Evolutionary conservation across 2,329 filamentous ascomycete genomes (phyloP).

Genomic region (Mariannaea sp.): DNA sequence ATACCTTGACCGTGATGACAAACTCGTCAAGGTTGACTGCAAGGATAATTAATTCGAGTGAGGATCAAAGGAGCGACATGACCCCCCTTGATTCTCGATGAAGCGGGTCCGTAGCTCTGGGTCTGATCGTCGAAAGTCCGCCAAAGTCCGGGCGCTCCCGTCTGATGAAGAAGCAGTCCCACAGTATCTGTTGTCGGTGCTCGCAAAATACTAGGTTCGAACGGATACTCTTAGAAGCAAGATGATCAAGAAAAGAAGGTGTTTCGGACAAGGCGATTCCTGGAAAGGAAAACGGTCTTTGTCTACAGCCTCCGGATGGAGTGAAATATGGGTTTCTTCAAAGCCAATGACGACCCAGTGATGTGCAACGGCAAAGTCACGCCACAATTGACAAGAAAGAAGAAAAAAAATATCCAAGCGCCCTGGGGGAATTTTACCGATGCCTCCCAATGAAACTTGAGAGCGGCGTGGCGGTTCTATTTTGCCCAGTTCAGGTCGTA

Average conservation of each 20-base stretch:
- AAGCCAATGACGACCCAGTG: neutral
- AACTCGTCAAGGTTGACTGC: constrained; percentile 8
- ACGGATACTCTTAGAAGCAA: neutral
- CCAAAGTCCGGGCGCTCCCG: constrained; percentile 3
- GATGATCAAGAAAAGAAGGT: neutral
- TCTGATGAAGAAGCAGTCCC: neutral
- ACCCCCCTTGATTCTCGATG: constrained; percentile 4
- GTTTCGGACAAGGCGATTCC: neutral
- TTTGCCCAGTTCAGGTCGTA: no score
- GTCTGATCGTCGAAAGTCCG: constrained; percentile 4
- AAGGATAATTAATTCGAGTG: constrained; percentile 1
- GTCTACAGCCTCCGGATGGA: neutral
- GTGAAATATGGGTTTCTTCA: neutral
- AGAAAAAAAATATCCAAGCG: no score
- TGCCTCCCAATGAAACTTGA: no score
- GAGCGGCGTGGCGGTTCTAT: no score
- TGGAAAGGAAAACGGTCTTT: neutral
- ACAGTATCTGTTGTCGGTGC: neutral
- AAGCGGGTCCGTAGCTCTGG: constrained; percentile 6
- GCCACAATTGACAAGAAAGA: no score
- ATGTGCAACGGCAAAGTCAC: neutral
- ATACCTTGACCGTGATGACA: neutral
- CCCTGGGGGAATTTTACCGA: no score
- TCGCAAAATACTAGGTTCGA: neutral
- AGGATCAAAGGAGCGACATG: constrained; percentile 9